Evolutionary conservation across 1,284 basidiomycete genomes (phyloP).

Genomic region (Schizophyllum commune): DNA sequence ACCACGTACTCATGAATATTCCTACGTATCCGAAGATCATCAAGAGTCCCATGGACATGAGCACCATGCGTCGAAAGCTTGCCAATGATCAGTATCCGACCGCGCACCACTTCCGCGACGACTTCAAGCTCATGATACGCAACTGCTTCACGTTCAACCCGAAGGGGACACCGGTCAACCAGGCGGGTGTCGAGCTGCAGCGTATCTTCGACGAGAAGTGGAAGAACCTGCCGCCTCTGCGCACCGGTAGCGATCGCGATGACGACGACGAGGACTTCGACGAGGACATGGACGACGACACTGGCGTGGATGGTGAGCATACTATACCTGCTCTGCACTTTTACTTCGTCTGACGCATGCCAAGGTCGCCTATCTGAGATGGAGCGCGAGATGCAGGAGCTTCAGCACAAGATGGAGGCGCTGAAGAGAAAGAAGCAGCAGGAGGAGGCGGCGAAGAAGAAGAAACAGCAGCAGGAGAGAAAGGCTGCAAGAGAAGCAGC

Average conservation of each 20-base stretch:
- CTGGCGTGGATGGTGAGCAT: constrained; percentile 27
- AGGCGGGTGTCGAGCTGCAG: constrained; percentile 76
- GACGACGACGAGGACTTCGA: constrained; percentile 39
- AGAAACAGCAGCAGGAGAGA: constrained; percentile 43
- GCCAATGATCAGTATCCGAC: constrained; percentile 69
- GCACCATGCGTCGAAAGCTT: constrained; percentile 83
- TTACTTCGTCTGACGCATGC: constrained; percentile 14
- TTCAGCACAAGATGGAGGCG: constrained; percentile 56
- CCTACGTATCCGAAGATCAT: constrained; percentile 84
- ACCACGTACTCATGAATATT: constrained; percentile 73
- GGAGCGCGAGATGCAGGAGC: constrained; percentile 68
- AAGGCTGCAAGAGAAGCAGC: constrained; percentile 21
- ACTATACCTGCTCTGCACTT: constrained; percentile 18
- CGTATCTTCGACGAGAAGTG: constrained; percentile 89
- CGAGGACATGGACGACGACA: constrained; percentile 40
- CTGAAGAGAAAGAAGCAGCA: constrained; percentile 40
- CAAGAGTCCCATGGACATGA: constrained; percentile 92
- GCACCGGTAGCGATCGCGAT: constrained; percentile 36
- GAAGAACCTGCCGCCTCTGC: constrained; percentile 67
- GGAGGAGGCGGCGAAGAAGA: constrained; percentile 60
- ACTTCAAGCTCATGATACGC: constrained; percentile 90
- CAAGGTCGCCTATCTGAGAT: constrained; percentile 56
- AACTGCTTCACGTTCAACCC: constrained; percentile 96
- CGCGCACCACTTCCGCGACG: constrained; percentile 76
- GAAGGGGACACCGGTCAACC: constrained; percentile 78